A percentile compares a stretch with the other conserved stretches of the same genome.
These are phyloP conservation scores for Nephelium lappaceum DNA, from an alignment of 345 rosid species.

Conservation along the genomic window DNA sequence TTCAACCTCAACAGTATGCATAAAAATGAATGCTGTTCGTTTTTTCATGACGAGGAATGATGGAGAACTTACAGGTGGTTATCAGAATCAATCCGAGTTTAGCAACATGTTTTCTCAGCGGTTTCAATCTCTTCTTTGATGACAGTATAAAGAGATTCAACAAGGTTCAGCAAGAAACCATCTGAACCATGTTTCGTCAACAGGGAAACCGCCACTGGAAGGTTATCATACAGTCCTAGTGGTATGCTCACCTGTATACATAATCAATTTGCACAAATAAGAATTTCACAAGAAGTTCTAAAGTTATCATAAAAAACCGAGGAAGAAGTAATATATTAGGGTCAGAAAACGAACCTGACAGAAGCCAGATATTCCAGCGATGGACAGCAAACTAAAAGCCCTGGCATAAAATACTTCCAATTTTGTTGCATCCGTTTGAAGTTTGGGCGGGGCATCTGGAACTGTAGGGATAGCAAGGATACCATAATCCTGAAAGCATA, in stretches of 20 bases:
- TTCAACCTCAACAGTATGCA: not conserved
- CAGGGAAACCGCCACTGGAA: slow-evolving; percentile 68
- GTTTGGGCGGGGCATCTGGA: slow-evolving; percentile 83
- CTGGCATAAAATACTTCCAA: slow-evolving; percentile 54
- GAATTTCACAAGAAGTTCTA: not conserved
- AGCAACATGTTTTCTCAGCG: slow-evolving; percentile 16
- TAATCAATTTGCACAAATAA: not conserved
- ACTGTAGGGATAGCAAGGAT: slow-evolving; percentile 80
- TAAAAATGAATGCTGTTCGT: not conserved
- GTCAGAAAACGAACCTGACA: slow-evolving; percentile 62
- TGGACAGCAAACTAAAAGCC: slow-evolving; percentile 75
- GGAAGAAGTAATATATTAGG: not conserved
- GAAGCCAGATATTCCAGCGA: slow-evolving; percentile 83
- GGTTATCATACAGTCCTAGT: slow-evolving; percentile 52
- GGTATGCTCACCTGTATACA: slow-evolving; percentile 71
- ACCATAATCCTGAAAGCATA: slow-evolving; percentile 51
- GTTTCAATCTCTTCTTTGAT: slow-evolving; percentile 37
- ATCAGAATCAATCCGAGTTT: not conserved
- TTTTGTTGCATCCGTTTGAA: slow-evolving; percentile 51
- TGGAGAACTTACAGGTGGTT: not conserved
- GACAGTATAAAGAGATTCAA: slow-evolving; percentile 48
- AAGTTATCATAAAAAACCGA: not conserved
- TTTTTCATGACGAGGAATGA: not conserved
- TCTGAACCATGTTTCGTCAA: slow-evolving; percentile 80
- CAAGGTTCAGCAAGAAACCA: slow-evolving; percentile 64